phyloP scores from a whole-genome alignment of 371 early-diverging fungal species.

The Coemansia sp. region DNA sequence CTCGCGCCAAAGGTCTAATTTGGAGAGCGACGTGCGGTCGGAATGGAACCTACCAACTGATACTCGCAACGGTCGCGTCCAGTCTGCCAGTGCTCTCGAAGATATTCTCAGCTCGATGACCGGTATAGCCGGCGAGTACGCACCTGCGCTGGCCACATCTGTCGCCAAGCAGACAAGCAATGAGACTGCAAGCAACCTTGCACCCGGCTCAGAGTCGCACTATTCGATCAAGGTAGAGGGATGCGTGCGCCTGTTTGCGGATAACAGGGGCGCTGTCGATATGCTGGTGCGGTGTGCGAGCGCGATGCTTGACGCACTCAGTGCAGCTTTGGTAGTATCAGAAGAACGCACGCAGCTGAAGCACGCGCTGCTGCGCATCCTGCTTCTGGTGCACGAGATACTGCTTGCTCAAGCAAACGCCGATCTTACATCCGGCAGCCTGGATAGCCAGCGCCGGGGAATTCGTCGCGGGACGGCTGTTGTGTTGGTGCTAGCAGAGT shows the following conservation, averaged over 20 bases:
- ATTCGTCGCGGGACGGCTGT: constrained; percentile 15
- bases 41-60: neutral
- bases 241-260: constrained; percentile 7
- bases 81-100: neutral
- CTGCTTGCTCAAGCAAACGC: constrained; percentile 15
- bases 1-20: neutral
- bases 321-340: neutral
- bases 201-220: neutral
- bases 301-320: neutral
- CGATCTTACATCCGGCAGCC: neutral
- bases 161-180: neutral
- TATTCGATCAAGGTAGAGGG: neutral
- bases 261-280: constrained; percentile 20
- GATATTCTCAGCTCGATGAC: neutral
- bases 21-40: neutral
- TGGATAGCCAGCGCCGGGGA: constrained; percentile 1
- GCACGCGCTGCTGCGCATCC: neutral
- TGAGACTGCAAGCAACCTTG: neutral
- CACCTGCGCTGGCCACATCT: neutral
- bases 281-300: constrained; percentile 15
- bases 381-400: constrained; percentile 13
- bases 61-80: neutral
- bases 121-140: neutral
- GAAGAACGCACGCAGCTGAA: constrained; percentile 3
- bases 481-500: constrained; percentile 18